phyloP scores from a whole-genome alignment of 306 rosid genomes.

The Dryas alaskensis region DNA sequence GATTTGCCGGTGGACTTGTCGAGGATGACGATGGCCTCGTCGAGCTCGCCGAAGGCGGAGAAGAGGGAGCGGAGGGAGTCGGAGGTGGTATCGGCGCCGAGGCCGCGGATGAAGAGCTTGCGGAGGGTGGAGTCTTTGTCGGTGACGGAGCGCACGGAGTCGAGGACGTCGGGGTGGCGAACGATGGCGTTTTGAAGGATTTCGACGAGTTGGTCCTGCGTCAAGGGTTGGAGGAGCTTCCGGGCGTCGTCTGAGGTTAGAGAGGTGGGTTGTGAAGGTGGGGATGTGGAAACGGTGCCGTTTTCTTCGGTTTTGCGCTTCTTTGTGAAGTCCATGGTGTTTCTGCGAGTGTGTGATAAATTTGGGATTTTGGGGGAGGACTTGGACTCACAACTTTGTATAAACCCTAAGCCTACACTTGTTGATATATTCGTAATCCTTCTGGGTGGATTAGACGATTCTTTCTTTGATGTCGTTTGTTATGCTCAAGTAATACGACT shows the following conservation, averaged over 20 bases:
- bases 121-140: conserved; percentile 61
- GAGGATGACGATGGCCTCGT: conserved; percentile 61
- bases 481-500: no score
- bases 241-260: conserved; percentile 48
- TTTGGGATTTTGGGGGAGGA: neutral
- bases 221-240: conserved; percentile 55
- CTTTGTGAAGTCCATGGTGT: conserved; percentile 55
- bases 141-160: conserved; percentile 43
- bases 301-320: conserved; percentile 65
- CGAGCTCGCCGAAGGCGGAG: conserved; percentile 57
- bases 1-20: conserved; percentile 68
- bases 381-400: neutral
- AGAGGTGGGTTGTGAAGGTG: conserved; percentile 11
- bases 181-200: conserved; percentile 53
- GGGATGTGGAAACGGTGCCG: conserved; percentile 26
- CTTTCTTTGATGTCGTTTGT: neutral
- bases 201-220: conserved; percentile 46
- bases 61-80: conserved; percentile 64
- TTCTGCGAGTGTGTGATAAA: no score
- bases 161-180: conserved; percentile 55
- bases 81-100: conserved; percentile 64
- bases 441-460: neutral
- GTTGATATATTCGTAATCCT: no score
- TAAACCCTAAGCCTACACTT: conserved; percentile 15
- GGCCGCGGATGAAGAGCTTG: conserved; percentile 73